Evolutionary conservation across 2,329 filamentous ascomycete genomes (phyloP).

Genomic region (Alternaria metachromatica): DNA sequence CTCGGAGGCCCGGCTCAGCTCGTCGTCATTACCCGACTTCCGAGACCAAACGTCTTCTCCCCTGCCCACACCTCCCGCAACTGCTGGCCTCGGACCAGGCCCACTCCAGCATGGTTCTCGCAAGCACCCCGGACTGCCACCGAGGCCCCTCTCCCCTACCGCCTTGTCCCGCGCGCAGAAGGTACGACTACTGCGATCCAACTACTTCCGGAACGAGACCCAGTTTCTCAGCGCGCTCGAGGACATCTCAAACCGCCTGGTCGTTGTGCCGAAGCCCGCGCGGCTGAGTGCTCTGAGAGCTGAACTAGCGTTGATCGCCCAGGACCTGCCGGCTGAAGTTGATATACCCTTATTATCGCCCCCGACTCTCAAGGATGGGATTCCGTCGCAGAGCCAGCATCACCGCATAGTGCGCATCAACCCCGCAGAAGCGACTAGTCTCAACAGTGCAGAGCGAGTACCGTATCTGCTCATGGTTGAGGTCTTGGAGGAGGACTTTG

Average conservation of each 20-base stretch:
- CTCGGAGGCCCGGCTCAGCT: slow-evolving; percentile 69
- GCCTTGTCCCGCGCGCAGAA: slow-evolving; percentile 71
- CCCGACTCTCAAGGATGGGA: slow-evolving; percentile 73
- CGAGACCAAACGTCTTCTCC: slow-evolving; percentile 57
- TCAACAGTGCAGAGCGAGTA: slow-evolving; percentile 87
- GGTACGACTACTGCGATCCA: slow-evolving; percentile 74
- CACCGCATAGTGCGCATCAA: slow-evolving; percentile 85
- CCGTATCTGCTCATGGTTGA: slow-evolving; percentile 87
- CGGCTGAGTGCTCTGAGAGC: slow-evolving; percentile 81
- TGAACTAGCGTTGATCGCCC: slow-evolving; percentile 79
- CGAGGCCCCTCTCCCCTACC: slow-evolving; percentile 64
- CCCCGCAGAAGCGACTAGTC: slow-evolving; percentile 80
- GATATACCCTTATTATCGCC: slow-evolving; percentile 85
- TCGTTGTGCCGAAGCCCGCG: slow-evolving; percentile 81
- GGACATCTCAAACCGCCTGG: slow-evolving; percentile 83
- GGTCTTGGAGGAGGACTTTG: slow-evolving; percentile 80
- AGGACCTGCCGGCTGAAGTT: slow-evolving; percentile 82
- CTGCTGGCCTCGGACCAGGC: slow-evolving; percentile 49
- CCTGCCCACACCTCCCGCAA: slow-evolving; percentile 48
- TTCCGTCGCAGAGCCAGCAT: slow-evolving; percentile 76
- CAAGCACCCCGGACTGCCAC: slow-evolving; percentile 63
- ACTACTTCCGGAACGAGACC: slow-evolving; percentile 83
- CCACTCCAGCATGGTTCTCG: slow-evolving; percentile 46
- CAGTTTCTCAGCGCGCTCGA: slow-evolving; percentile 82
- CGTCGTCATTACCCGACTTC: slow-evolving; percentile 70